Conservation (phyloP, 2,329 filamentous ascomycete genomes). For the Xylariales sp. region DNA sequence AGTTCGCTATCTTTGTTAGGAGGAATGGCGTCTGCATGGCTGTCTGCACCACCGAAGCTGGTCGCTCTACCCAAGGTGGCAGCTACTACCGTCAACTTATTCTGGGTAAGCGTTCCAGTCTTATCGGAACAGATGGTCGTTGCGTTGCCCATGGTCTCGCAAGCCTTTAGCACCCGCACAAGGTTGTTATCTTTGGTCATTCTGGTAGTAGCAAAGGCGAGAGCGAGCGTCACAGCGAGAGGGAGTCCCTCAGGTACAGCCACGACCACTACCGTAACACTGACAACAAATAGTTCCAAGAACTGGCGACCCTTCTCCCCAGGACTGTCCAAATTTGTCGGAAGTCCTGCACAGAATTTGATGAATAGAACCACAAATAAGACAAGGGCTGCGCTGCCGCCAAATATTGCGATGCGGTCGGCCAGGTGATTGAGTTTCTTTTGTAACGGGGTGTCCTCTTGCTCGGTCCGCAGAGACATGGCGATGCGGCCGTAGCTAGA, state of each 20-base stretch:
- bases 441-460: conserved; percentile 72
- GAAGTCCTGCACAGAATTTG: conserved; percentile 71
- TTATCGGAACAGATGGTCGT: conserved; percentile 68
- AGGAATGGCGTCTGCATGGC: conserved; percentile 8
- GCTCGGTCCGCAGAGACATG: conserved; percentile 68
- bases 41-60: conserved; percentile 4
- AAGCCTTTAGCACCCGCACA: conserved; percentile 71
- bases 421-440: conserved; percentile 72
- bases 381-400: conserved; percentile 71
- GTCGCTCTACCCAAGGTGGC: conserved; percentile 46
- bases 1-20: conserved; percentile 29
- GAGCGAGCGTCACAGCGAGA: conserved; percentile 70
- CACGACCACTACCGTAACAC: conserved; percentile 76
- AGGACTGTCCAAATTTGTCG: conserved; percentile 47
- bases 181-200: conserved; percentile 78
- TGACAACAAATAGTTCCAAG: conserved; percentile 71
- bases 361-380: conserved; percentile 85
- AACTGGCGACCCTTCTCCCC: conserved; percentile 76
- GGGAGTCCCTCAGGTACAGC: conserved; percentile 75
- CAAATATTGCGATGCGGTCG: conserved; percentile 73
- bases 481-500: conserved; percentile 73
- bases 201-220: conserved; percentile 72
- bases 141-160: conserved; percentile 78
- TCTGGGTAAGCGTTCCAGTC: conserved; percentile 63
- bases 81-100: conserved; percentile 64